A percentile compares a stretch with the other conserved stretches of the same genome.
Conservation (phyloP, 306 rosid species). For the Datisca glomerata region DNA sequence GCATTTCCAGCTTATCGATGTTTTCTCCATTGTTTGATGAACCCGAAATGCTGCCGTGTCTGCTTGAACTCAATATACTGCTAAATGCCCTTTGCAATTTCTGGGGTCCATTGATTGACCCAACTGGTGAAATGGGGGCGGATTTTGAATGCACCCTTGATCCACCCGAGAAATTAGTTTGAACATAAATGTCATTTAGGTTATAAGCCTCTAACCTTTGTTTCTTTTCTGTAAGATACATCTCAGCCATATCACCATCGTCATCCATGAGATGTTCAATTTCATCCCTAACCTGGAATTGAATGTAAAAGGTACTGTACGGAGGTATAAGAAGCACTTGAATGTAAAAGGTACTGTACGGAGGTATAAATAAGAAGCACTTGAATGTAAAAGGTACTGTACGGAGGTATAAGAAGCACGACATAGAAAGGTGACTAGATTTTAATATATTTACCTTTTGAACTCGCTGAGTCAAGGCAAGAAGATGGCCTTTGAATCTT, state of each 20-base stretch:
- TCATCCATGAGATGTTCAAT: slow-evolving; percentile 42
- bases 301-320: background rate
- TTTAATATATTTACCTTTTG: slow-evolving; percentile 52
- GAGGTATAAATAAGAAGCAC: too few species aligned
- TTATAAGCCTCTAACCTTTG: slow-evolving; percentile 26
- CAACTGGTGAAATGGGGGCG: slow-evolving; percentile 74
- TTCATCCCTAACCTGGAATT: slow-evolving; percentile 42
- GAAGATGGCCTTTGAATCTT: slow-evolving; percentile 89
- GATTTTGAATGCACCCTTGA: slow-evolving; percentile 42
- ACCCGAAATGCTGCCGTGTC: slow-evolving; percentile 43
- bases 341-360: background rate
- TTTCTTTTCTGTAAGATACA: slow-evolving; percentile 39
- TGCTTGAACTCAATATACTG: slow-evolving; percentile 47
- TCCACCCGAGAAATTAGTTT: slow-evolving; percentile 15
- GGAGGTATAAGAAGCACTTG: too few species aligned
- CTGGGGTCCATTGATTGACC: slow-evolving; percentile 25
- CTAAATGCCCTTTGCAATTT: slow-evolving; percentile 75
- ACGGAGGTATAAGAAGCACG: background rate
- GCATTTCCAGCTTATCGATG: slow-evolving; percentile 48
- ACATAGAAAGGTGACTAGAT: slow-evolving; percentile 8
- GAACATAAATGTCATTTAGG: slow-evolving; percentile 32
- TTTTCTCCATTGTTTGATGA: slow-evolving; percentile 57
- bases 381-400: background rate
- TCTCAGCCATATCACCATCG: slow-evolving; percentile 46
- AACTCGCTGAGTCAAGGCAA: slow-evolving; percentile 85